Base-by-base conservation (phyloP, 2,329 filamentous ascomycete genomes). In the Lachnellula occidentalis region DNA sequence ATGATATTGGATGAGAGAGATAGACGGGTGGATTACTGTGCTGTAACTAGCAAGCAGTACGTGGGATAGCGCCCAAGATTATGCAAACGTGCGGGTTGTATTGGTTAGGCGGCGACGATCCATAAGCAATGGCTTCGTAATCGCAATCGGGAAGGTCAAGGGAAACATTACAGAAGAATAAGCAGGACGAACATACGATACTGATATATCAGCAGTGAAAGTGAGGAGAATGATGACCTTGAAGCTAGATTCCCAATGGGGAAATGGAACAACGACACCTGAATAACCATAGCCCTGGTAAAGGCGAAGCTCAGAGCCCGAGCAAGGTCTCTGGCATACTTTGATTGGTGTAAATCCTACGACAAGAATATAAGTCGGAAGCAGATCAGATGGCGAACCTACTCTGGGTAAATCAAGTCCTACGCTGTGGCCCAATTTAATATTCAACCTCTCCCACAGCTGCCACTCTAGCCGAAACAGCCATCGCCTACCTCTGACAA, bases 11-110 rank as follows among this genome's bases (percentile, higher is more conserved):
- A 31, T 2, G 4, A 27, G 21, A 31, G 21, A 31, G 14, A 31
- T 48, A 24, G 36, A 50, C 50, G 48, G 48, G 56, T 55, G 57
- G 59, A 55, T 27, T 42, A 41, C 51, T 34, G 54, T 45, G 53
- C 49, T 50, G 42, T 54, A 46, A 22, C 21, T 46, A n/a, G 51
- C 51, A 45, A 22, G 37, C 41, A 45, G 51, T 31, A 36, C 34
- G 54, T 58, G 48, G 56, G 54, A 37, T 50, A 56, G 37, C 51
- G 58, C 50, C 52, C 46, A 50, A 58, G 49, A 53, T 48, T 49
- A 57, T 60, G 61, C 62, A 46, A 43, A 63, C 62, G 62, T 63
- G 62, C 49, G 50, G 39, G 27, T 51, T 19, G 50, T 49, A 63
- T 58, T 61, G 61, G 62, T 61, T 52, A 53, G 52, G 15, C 27